Evolutionary conservation across 1,139 yeast genomes (phyloP), one percentile per base, ranked within the genome.

Genomic region (Yamadazyma sp.): DNA sequence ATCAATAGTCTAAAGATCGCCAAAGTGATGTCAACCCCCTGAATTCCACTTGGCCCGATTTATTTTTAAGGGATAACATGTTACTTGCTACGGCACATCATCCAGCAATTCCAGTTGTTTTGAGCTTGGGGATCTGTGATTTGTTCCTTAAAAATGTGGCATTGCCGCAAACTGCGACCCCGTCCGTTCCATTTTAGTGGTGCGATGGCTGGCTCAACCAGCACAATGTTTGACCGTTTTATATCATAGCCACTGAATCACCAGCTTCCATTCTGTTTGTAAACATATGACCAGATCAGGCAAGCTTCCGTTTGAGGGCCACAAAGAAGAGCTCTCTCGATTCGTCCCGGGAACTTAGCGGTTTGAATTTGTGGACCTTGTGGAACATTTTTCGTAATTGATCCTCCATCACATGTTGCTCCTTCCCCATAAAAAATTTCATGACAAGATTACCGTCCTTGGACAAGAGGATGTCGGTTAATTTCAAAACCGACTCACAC

Each of bases 391-490:
- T 39, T 18, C 51, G 46, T 52, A 71, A 51, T 39, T 53, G 54
- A 14, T 46, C 37, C 31, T 60, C 57, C 17, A 71, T 46, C 6
- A 52, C 22, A 8, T 39, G 40, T 16, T 67, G 73, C 39, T 71
- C 76, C 29, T 56, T 58, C 0, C 77, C 77, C 14, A 67, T 60
- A 47, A 63, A 71, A 41, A 59, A 70, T 48, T 71, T 71, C 67
- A 70, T 62, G 4, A 68, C 67, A 42, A 71, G 41, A 23, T 44
- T 51, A 1, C 76, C 76, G n/a, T 59, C 58, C 3, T 50, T 53
- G 22, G 42, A 52, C 6, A 71, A 49, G n/a, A 67, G 48, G 6
- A 48, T 44, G 31, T 58, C 47, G 1, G 70, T 53, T 18, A 70
- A 45, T 3, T 61, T 44, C 3, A 69, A 37, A 2, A 68, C 72